A percentile compares a stretch with the other conserved stretches of the same genome.
These are phyloP conservation scores for Phaseolus coccineus DNA, from an alignment of 331 rosid genomes.

Conservation along the genomic window DNA sequence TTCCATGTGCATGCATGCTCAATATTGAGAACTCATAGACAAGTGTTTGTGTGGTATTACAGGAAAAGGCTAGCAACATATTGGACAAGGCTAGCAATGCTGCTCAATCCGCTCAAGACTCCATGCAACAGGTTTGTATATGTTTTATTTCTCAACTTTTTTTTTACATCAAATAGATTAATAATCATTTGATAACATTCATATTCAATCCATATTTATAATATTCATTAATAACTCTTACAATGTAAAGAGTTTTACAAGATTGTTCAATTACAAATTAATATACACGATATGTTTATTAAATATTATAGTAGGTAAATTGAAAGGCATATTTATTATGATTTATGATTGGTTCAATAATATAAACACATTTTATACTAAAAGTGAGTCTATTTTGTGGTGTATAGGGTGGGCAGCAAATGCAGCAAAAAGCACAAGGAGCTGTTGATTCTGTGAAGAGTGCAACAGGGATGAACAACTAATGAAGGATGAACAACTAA, in stretches of 20 bases:
- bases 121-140: conserved; percentile 55
- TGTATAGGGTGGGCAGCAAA: neutral
- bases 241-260: too few relatives aligned
- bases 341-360: too few relatives aligned
- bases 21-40: neutral
- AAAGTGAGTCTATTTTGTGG: too few relatives aligned
- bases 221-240: too few relatives aligned
- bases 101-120: conserved; percentile 68
- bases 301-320: too few relatives aligned
- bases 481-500: neutral
- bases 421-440: neutral
- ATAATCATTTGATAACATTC: neutral
- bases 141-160: neutral
- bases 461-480: conserved; percentile 20
- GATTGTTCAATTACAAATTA: too few relatives aligned
- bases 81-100: conserved; percentile 56
- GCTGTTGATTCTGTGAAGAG: neutral
- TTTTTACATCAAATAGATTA: neutral
- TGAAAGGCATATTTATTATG: too few relatives aligned
- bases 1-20: neutral
- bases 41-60: neutral
- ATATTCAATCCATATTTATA: too few relatives aligned
- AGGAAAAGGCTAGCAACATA: conserved; percentile 60
- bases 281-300: neutral
- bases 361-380: too few relatives aligned